phyloP scores from a whole-genome alignment of 257 asterid genomes.

The Solanum chaucha region DNA sequence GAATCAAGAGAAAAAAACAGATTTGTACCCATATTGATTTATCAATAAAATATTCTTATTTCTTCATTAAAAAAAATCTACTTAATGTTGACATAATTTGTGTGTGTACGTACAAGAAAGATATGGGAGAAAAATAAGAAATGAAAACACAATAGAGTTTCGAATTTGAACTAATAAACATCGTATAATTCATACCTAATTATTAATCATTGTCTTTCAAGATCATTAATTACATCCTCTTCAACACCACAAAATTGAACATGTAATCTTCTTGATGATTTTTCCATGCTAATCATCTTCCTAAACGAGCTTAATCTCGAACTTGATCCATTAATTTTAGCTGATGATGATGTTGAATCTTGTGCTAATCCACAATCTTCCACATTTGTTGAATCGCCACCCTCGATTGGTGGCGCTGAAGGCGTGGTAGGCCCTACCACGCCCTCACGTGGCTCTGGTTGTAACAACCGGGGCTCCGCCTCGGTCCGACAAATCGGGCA shows the following conservation, averaged over 20 bases:
- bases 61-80: too few relatives aligned
- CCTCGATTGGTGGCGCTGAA: conserved; percentile 35
- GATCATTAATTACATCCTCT: conserved; percentile 27
- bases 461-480: conserved; percentile 46
- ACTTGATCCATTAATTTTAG: conserved; percentile 31
- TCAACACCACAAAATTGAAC: conserved; percentile 34
- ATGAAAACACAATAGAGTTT: neutral
- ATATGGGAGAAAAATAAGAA: neutral
- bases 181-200: neutral
- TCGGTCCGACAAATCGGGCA: conserved; percentile 76
- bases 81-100: neutral
- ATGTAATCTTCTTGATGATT: conserved; percentile 45
- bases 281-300: conserved; percentile 55
- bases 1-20: too few relatives aligned
- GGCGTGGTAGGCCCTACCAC: conserved; percentile 8
- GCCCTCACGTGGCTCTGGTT: conserved; percentile 53
- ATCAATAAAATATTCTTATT: too few relatives aligned
- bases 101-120: neutral
- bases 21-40: too few relatives aligned
- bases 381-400: neutral
- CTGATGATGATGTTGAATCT: neutral
- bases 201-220: conserved; percentile 51
- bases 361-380: conserved; percentile 9
- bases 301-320: conserved; percentile 65
- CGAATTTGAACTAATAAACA: neutral